Conservation (phyloP, 108 stramenopile species). For the Cyclotella baltica region DNA sequence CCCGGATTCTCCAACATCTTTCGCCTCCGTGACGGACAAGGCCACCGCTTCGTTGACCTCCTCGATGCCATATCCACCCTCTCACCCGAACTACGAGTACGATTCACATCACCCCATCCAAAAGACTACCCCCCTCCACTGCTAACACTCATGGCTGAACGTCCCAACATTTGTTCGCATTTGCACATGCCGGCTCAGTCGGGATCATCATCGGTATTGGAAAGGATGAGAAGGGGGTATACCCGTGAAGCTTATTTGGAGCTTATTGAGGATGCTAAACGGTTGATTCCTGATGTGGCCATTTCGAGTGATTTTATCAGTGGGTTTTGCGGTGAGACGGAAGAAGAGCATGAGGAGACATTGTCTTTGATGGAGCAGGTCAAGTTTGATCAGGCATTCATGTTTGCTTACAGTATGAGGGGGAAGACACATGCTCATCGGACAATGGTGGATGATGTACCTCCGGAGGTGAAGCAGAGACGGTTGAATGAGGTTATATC, state of each 20-base stretch:
- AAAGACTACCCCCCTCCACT: conserved; percentile 96
- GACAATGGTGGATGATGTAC: conserved; percentile 94
- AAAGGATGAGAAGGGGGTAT: conserved; percentile 96
- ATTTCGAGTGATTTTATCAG: conserved; percentile 96
- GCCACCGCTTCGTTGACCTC: conserved; percentile 95
- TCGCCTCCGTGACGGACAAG: conserved; percentile 77
- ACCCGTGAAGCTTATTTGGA: conserved; percentile 93
- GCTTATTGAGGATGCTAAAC: conserved; percentile 77
- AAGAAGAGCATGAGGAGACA: conserved; percentile 94
- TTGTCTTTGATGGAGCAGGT: conserved; percentile 89
- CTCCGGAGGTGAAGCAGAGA: conserved; percentile 84
- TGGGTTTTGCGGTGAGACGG: conserved; percentile 99
- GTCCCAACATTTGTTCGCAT: conserved; percentile 89
- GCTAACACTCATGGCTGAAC: conserved; percentile 91
- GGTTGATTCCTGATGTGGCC: conserved; percentile 88
- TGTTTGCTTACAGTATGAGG: conserved; percentile 98
- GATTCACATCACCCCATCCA: conserved; percentile 98
- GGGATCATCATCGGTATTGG: conserved; percentile 89
- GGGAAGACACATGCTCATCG: conserved; percentile 95
- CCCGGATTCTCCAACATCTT: conserved; percentile 88
- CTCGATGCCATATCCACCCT: conserved; percentile 83
- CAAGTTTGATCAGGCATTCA: conserved; percentile 94
- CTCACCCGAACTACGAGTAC: conserved; percentile 93
- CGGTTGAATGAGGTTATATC: conserved; percentile 90
- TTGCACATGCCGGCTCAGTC: conserved; percentile 98